These are phyloP conservation scores for Cucurbita pepo DNA, from an alignment of 306 rosid species.

Conservation along the genomic window DNA sequence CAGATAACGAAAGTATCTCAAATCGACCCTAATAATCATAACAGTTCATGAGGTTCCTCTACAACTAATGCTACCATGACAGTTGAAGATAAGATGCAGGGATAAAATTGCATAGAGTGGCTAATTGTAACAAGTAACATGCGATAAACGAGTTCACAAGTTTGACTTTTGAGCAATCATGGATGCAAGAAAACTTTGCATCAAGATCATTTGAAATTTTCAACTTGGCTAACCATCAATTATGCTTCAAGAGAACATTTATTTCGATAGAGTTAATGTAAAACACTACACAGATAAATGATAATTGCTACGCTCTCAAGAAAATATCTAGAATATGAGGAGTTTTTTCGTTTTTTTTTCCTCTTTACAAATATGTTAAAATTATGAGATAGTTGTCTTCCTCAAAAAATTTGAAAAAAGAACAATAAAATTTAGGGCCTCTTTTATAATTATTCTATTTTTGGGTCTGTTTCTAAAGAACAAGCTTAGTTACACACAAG, in stretches of 20 bases:
- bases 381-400: neutral
- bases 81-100: neutral
- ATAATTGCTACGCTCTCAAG: neutral
- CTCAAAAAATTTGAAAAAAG: neutral
- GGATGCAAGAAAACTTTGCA: neutral
- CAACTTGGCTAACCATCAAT: neutral
- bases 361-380: too few relatives aligned
- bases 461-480: neutral
- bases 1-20: slow-evolving; percentile 8
- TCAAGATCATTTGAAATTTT: neutral
- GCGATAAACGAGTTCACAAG: neutral
- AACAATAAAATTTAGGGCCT: neutral
- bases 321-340: neutral
- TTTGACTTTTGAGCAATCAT: neutral
- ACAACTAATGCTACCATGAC: neutral
- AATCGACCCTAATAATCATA: slow-evolving; percentile 6
- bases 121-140: neutral
- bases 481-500: neutral
- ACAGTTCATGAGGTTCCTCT: neutral
- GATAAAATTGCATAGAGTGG: neutral
- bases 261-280: neutral
- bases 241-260: neutral
- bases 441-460: neutral
- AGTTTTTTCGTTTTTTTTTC: neutral
- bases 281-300: neutral